phyloP scores from a whole-genome alignment of 2,329 filamentous ascomycete genomes.

The Ophiocordyceps australis region DNA sequence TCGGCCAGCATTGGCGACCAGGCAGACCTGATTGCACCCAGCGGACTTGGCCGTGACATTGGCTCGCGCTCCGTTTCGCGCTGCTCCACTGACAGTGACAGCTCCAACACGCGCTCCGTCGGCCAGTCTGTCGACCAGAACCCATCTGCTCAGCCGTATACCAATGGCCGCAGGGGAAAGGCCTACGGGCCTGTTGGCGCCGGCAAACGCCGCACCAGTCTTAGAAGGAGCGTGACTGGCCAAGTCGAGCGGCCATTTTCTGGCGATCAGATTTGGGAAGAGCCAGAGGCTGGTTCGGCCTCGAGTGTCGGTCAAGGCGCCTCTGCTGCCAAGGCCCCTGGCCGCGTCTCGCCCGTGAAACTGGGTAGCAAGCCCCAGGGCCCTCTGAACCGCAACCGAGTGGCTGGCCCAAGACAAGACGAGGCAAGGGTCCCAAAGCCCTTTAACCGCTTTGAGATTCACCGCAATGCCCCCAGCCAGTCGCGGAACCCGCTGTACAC shows the following conservation, averaged over 20 bases:
- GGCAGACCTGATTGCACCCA: slow-evolving; percentile 17
- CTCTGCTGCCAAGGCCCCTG: slow-evolving; percentile 4
- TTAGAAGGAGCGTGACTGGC: slow-evolving; percentile 53
- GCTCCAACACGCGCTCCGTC: no score
- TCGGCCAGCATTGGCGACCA: slow-evolving; percentile 38
- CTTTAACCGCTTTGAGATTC: slow-evolving; percentile 49
- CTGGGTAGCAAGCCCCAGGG: slow-evolving; percentile 14
- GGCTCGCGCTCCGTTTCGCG: slow-evolving; percentile 27
- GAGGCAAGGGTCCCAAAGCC: slow-evolving; percentile 16
- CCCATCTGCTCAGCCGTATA: slow-evolving; percentile 8
- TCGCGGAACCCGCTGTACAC: slow-evolving; percentile 69
- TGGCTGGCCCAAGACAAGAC: slow-evolving; percentile 23
- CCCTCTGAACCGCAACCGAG: slow-evolving; percentile 12
- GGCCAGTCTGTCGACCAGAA: no score
- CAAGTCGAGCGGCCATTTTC: slow-evolving; percentile 50
- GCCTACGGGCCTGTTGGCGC: slow-evolving; percentile 20
- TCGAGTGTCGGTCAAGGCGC: no score
- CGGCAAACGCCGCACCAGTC: slow-evolving; percentile 38
- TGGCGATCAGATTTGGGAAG: slow-evolving; percentile 76
- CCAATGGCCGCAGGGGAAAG: slow-evolving; percentile 13
- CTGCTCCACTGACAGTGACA: slow-evolving; percentile 31
- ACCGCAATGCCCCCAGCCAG: slow-evolving; percentile 68
- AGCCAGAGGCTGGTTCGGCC: slow-evolving; percentile 36
- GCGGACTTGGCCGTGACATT: slow-evolving; percentile 24
- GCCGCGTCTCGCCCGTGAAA: slow-evolving; percentile 13